Evolutionary conservation across 345 rosid species (phyloP), one percentile per base, ranked within the genome.

Genomic region (Acer campestre): DNA sequence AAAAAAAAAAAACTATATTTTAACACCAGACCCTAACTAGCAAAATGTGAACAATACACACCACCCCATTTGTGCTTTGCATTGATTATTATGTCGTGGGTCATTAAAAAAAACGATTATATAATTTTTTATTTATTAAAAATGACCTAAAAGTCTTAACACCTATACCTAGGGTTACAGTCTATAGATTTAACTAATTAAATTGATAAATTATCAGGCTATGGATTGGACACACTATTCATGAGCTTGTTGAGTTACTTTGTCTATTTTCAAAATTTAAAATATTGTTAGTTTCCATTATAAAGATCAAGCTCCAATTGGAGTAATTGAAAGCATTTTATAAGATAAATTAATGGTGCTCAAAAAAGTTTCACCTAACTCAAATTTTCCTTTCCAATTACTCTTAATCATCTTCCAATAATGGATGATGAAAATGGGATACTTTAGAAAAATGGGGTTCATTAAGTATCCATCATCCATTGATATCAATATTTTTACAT

Each of bases 101-200:
- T n/a, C 22, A 35, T 35, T 35, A 35, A 35, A 35, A 35, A 3
- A 35, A 4, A 35, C 38, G 38, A 35, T 35, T 35, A 35, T 35
- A 35, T 4, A 35, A 35, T 35, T 35, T 35, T 35, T 35, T 4
- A 35, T 35, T 35, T 35, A 35, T 35, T 35, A 14, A 35, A 38
- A 58, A 51, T 17, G 62, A 53, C 59, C 53, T 69, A 23, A 55
- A 76, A 75, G 79, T 79, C 77, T 79, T 82, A 83, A 86, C 71
- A 65, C 82, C 75, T 81, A 76, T 81, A 76, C 6, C 20, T 53
- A 53, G n/a, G 61, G 51, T 35, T 72, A 35, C 38, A 48, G 68
- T 42, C 76, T 56, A 68, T 10, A 49, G 40, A 31, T 16, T 20
- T 20, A 59, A 22, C 3, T 20, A 59, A 18, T 59, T 20, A 14